A percentile compares a stretch with the other conserved stretches of the same genome.
Evolutionary conservation across 2,329 filamentous ascomycete species (phyloP).

Genomic region (Ophiostoma sp.): DNA sequence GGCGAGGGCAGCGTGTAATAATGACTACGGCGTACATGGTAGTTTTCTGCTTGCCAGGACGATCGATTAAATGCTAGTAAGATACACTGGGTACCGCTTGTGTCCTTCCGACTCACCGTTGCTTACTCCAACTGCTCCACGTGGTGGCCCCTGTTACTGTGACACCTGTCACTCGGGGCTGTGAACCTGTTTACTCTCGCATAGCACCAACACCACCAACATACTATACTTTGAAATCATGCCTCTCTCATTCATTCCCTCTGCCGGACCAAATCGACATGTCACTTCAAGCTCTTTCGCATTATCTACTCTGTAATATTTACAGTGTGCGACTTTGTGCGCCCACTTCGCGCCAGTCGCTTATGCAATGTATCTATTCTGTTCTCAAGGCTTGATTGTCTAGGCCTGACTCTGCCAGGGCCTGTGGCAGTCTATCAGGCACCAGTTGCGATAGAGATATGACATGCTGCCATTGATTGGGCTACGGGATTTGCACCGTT

Average conservation of each 20-base stretch:
- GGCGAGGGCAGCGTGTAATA: too few species aligned
- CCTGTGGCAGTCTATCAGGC: background rate
- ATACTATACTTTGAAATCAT: background rate
- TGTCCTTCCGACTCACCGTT: background rate
- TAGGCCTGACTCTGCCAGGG: background rate
- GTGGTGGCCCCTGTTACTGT: background rate
- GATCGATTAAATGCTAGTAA: too few species aligned
- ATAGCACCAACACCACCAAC: too few species aligned
- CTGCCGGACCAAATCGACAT: background rate
- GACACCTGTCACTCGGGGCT: background rate
- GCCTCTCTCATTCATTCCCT: background rate
- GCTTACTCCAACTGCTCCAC: background rate
- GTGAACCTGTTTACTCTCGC: background rate
- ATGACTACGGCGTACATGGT: too few species aligned
- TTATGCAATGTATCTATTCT: background rate
- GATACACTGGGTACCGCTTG: too few species aligned
- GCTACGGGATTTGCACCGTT: slow-evolving; percentile 6
- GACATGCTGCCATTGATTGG: background rate
- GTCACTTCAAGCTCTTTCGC: background rate
- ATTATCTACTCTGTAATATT: background rate
- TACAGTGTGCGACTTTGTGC: background rate
- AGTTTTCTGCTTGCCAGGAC: too few species aligned
- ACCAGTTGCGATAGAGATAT: background rate
- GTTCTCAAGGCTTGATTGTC: background rate
- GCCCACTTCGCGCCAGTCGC: background rate